Evolutionary conservation across 805 yeast genomes (phyloP), one percentile per base, ranked within the genome.

Genomic region (Teunomyces aglyptinius): DNA sequence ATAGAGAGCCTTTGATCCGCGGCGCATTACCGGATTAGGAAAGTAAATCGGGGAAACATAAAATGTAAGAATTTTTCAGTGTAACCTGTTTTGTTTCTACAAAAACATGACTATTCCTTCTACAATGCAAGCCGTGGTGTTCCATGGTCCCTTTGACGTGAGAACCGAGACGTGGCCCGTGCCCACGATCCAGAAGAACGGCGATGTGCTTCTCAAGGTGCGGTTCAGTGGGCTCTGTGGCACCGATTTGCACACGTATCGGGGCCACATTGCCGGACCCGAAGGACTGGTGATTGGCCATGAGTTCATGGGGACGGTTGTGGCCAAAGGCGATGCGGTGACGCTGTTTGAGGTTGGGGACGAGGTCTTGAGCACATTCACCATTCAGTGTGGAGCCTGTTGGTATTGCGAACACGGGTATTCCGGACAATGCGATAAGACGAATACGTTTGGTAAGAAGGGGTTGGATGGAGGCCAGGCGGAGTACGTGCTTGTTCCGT

Each of bases 381-480:
- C 85, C 5, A 71, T 78, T 7, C 85, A 80, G 49, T 81, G 86
- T 59, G 84, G 84, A 1, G 60, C 65, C 24, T 81, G 86, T 56
- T 81, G 79, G 76, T 80, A 76, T 51, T 81, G 86, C 56, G 55
- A 67, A 44, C 73, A 75, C 45, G 84, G 83, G 1, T 66, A 72
- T 45, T 70, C 82, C 8, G 80, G 83, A 1, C 76, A 77, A 41
- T 82, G 87, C 59, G 75, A 70, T 22, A 64, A 68, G 19, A 74
- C 82, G 40, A 76, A 71, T 55, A 81, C 83, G 11, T 81, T 81
- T 60, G 86, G 86, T 2, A 78, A 82, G 39, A 61, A 72, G 27
- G 79, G 77, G 0, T 62, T 81, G 15, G 77, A 80, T 49, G 86
- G 86, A 1, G 85, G 80, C 1, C 86, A 82, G 54, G 85, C 85